Evolutionary conservation across 148 eudicot species (phyloP), one percentile per base, ranked within the genome.

Genomic region (Cornus kousa): DNA sequence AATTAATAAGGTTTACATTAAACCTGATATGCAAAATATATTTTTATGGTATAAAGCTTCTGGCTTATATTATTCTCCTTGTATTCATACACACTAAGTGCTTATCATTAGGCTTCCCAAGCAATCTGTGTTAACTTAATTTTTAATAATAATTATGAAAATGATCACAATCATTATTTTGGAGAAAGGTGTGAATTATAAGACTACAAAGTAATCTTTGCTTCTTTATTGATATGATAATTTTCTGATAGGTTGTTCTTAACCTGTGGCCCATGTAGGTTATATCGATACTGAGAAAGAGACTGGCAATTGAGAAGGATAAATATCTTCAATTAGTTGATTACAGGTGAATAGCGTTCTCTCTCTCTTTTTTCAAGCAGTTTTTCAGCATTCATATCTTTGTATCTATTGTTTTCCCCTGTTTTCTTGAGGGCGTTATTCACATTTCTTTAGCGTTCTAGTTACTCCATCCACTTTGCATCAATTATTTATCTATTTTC

Each of bases 261-360:
- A 43, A 64, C 5, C 37, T 35, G 37, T 81, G 28, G 28, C 28
- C 28, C 28, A 28, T 28, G 76, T 85, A 94, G 98, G 90, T 94
- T 33, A 77, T 80, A 48, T 87, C 94, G 48, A 91, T 85, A 86
- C 74, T 94, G 74, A 94, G 90, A 87, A 83, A 85, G 82, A 89
- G 88, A 75, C 62, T 92, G 77, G 91, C 84, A 73, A 35, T 92
- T 64, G 78, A 80, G 50, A 70, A 79, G 77, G 88, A 88, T 55
- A 90, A 92, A 82, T 83, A 89, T 17, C 98, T 94, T 77, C 94
- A 94, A 0, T 69, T 78, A 71, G 97, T 92, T 82, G 94, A 87
- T 75, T 92, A 94, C 82, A 87, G 87, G 98, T 94, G 76, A 40
- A 73, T 73, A 76, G 22, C 35, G 5, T 35, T 35, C 37, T 35